A percentile compares a stretch with the other conserved stretches of the same genome.
Conservation (phyloP, 2,329 filamentous ascomycete genomes). For the Paecilomyces sp. region DNA sequence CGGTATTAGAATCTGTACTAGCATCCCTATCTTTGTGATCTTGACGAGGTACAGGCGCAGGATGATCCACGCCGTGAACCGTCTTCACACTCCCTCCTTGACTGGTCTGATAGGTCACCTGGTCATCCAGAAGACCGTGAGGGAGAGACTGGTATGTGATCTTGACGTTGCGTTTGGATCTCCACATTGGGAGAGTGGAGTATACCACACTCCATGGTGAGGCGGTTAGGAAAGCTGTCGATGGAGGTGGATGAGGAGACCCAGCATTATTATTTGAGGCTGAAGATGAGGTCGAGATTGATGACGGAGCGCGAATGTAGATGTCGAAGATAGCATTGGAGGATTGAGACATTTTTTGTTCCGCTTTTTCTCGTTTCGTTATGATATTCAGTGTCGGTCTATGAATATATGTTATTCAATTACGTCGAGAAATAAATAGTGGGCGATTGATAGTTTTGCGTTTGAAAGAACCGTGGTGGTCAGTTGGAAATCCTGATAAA, state of each 20-base stretch:
- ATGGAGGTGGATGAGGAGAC: neutral
- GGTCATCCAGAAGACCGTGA: neutral
- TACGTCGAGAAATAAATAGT: neutral
- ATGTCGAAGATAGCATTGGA: neutral
- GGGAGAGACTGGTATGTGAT: constrained; percentile 63
- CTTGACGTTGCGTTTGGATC: constrained; percentile 62
- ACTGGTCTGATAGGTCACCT: neutral
- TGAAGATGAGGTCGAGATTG: neutral
- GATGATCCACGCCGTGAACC: neutral
- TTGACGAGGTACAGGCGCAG: neutral
- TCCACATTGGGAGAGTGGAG: constrained; percentile 9
- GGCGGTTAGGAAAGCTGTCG: constrained; percentile 4
- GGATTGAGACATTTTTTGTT: neutral
- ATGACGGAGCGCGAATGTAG: neutral
- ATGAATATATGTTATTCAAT: too few relatives aligned
- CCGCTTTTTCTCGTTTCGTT: neutral
- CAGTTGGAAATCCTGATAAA: too few relatives aligned
- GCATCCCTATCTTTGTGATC: neutral
- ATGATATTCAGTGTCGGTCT: too few relatives aligned
- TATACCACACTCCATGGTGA: constrained; percentile 10
- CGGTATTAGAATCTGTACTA: neutral
- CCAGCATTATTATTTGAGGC: neutral
- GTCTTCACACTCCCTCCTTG: neutral
- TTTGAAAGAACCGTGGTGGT: too few relatives aligned
- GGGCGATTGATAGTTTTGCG: neutral